Evolutionary conservation across 106 monocot species (phyloP).

Genomic region (Dioscorea dumetorum): DNA sequence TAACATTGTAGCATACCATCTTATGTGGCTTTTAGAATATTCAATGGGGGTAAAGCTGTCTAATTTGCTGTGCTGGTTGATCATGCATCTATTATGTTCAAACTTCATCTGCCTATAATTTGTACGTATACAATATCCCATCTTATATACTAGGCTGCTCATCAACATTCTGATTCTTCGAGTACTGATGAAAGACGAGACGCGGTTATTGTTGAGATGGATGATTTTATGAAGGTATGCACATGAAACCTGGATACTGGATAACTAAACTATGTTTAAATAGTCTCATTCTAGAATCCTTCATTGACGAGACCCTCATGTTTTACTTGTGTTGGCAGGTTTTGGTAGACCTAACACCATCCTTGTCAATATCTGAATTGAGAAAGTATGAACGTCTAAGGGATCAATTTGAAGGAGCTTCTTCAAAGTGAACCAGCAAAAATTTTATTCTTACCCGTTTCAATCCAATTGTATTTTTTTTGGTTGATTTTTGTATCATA

Average conservation of each 20-base stretch:
- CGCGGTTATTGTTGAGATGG: constrained; percentile 59
- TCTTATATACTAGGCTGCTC: constrained; percentile 24
- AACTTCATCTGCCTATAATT: too few relatives aligned
- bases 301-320: too few relatives aligned
- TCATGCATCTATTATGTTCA: too few relatives aligned
- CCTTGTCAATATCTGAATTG: constrained; percentile 67
- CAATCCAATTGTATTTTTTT: too few relatives aligned
- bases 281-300: too few relatives aligned
- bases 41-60: too few relatives aligned
- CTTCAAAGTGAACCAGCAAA: constrained; percentile 20
- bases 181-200: constrained; percentile 20
- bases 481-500: too few relatives aligned
- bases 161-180: constrained; percentile 16
- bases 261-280: background rate
- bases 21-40: too few relatives aligned
- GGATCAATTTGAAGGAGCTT: constrained; percentile 63
- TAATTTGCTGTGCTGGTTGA: too few relatives aligned
- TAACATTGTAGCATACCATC: too few relatives aligned
- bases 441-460: too few relatives aligned
- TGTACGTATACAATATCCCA: too few relatives aligned
- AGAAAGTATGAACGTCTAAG: constrained; percentile 65
- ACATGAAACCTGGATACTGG: background rate
- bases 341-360: constrained; percentile 71
- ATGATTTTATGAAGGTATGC: constrained; percentile 83
- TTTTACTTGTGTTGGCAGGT: constrained; percentile 30